These are phyloP conservation scores for Forsythia viridissima DNA, from an alignment of 257 asterid genomes.

Conservation along the genomic window DNA sequence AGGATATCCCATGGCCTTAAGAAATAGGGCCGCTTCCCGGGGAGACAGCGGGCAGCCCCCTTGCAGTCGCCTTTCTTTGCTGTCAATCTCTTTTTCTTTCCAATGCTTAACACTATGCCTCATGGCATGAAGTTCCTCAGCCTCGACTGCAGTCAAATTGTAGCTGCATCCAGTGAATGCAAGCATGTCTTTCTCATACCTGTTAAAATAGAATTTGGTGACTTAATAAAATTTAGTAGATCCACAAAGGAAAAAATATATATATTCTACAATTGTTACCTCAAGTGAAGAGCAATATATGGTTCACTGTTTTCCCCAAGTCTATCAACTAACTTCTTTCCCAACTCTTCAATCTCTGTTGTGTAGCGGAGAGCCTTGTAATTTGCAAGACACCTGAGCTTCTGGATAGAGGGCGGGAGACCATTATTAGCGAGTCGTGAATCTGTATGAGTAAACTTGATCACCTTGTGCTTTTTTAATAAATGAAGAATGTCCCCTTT, in stretches of 20 bases:
- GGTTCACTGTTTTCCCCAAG: slow-evolving; percentile 66
- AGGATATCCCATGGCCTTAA: slow-evolving; percentile 95
- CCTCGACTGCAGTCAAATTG: slow-evolving; percentile 64
- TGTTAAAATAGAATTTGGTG: slow-evolving; percentile 14
- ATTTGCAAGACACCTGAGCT: slow-evolving; percentile 83
- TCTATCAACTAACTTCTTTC: slow-evolving; percentile 57
- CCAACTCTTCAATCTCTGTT: slow-evolving; percentile 74
- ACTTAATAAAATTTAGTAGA: background rate
- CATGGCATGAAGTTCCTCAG: slow-evolving; percentile 79
- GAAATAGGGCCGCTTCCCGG: slow-evolving; percentile 76
- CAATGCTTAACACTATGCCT: slow-evolving; percentile 82
- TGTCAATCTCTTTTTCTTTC: slow-evolving; percentile 92
- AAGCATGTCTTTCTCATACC: slow-evolving; percentile 97
- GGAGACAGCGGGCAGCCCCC: slow-evolving; percentile 99
- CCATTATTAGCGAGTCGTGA: slow-evolving; percentile 90
- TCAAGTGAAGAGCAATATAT: slow-evolving; percentile 85
- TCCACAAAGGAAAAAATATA: no score
- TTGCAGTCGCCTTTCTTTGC: slow-evolving; percentile 55
- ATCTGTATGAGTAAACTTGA: slow-evolving; percentile 84
- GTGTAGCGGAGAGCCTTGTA: slow-evolving; percentile 79
- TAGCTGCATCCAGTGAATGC: slow-evolving; percentile 98
- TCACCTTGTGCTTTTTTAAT: slow-evolving; percentile 78
- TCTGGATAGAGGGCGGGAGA: slow-evolving; percentile 72
- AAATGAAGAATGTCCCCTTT: slow-evolving; percentile 61
- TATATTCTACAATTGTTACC: slow-evolving; percentile 39